Conservation (phyloP, 2,329 filamentous ascomycete genomes). For the Dichotomopilus funicola region DNA sequence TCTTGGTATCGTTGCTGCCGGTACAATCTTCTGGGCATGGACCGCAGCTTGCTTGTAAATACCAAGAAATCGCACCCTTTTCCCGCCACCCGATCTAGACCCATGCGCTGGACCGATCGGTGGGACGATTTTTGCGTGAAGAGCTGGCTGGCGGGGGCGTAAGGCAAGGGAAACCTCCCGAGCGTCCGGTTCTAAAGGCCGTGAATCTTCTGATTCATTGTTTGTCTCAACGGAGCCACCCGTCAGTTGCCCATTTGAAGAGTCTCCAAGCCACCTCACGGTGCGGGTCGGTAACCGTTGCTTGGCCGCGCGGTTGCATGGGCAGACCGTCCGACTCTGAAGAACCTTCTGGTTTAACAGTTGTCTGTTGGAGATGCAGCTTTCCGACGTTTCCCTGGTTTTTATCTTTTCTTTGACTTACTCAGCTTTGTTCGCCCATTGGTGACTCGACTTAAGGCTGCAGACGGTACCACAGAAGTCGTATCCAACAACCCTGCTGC, state of each 20-base stretch:
- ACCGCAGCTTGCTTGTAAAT: neutral
- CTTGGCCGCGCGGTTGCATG: neutral
- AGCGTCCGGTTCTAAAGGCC: neutral
- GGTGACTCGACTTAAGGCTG: conserved; percentile 1
- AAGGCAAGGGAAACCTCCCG: neutral
- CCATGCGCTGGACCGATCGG: neutral
- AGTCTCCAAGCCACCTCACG: neutral
- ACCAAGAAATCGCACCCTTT: neutral
- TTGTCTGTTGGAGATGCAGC: neutral
- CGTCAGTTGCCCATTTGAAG: neutral
- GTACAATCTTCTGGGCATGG: neutral
- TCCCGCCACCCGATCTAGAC: neutral
- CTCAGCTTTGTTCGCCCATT: conserved; percentile 5
- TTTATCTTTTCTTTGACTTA: neutral
- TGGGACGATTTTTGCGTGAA: neutral
- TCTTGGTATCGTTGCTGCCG: neutral
- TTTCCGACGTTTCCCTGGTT: neutral
- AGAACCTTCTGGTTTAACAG: neutral
- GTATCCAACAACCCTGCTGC: no score
- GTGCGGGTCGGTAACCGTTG: neutral
- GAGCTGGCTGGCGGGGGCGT: neutral
- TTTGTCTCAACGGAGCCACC: neutral
- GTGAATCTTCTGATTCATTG: neutral
- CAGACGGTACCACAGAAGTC: neutral
- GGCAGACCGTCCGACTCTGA: neutral